Percentiles rank a stretch among this genome's conserved stretches.
phyloP scores from a whole-genome alignment of 2,329 filamentous ascomycete genomes.

The Rhinocladiella mackenziei region DNA sequence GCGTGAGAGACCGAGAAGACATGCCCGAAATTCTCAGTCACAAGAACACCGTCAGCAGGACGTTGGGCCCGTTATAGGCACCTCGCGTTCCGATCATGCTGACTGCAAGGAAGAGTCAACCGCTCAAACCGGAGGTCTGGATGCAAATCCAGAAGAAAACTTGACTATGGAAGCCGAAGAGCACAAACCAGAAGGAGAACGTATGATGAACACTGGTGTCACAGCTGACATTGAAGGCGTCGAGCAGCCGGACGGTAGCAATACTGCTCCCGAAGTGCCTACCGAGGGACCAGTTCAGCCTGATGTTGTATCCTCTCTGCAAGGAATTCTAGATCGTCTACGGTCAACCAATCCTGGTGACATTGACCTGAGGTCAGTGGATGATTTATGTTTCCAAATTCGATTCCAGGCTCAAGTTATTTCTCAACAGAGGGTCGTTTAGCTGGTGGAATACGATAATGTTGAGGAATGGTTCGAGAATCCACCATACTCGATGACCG shows the following conservation, averaged over 20 bases:
- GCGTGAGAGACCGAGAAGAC: conserved; percentile 7
- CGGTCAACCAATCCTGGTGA: conserved; percentile 9
- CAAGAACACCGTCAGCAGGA: background rate
- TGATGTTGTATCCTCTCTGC: conserved; percentile 15
- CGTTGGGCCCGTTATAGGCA: conserved; percentile 2
- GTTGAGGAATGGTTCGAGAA: background rate
- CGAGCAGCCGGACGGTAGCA: background rate
- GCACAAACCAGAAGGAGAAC: background rate
- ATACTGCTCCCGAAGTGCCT: background rate
- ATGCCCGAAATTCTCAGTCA: conserved; percentile 1
- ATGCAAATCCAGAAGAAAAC: background rate
- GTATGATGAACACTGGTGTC: background rate
- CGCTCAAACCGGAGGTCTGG: background rate
- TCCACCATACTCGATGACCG: background rate
- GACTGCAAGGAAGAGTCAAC: background rate
- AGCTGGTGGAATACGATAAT: too few relatives aligned
- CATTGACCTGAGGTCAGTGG: conserved; percentile 22
- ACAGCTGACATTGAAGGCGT: background rate
- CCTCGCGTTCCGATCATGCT: background rate
- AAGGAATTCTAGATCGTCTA: conserved; percentile 18
- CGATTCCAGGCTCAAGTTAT: conserved; percentile 23
- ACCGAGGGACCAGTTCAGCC: background rate
- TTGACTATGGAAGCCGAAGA: background rate
- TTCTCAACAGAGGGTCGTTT: conserved; percentile 13
- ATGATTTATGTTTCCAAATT: conserved; percentile 28